These are phyloP conservation scores for Limtongia smithiae DNA, from an alignment of 805 yeast genomes.

Conservation along the genomic window DNA sequence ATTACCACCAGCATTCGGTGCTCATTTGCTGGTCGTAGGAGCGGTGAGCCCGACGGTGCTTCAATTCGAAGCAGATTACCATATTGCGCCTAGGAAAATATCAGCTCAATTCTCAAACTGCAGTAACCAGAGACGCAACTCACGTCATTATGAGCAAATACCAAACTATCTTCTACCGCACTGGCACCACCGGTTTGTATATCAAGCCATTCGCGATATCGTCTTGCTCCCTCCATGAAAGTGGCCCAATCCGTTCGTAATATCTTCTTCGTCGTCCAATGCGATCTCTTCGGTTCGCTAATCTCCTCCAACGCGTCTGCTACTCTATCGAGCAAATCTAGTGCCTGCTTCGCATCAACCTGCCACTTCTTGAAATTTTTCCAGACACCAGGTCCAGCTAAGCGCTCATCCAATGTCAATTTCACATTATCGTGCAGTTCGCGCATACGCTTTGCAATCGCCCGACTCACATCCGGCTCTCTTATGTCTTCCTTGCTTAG, in stretches of 20 bases:
- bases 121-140: background rate
- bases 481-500: slow-evolving; percentile 70
- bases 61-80: slow-evolving; percentile 76
- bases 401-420: slow-evolving; percentile 54
- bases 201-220: slow-evolving; percentile 63
- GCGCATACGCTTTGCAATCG: slow-evolving; percentile 94
- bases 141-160: slow-evolving; percentile 85
- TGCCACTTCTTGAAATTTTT: slow-evolving; percentile 69
- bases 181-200: slow-evolving; percentile 45
- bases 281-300: slow-evolving; percentile 6
- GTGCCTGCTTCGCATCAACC: slow-evolving; percentile 43
- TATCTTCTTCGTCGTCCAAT: slow-evolving; percentile 26
- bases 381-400: slow-evolving; percentile 68
- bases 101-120: background rate
- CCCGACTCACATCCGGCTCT: slow-evolving; percentile 68
- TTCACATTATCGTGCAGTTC: slow-evolving; percentile 82
- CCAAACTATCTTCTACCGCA: slow-evolving; percentile 49
- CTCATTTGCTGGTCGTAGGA: slow-evolving; percentile 46
- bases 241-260: slow-evolving; percentile 44
- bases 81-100: slow-evolving; percentile 60
- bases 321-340: slow-evolving; percentile 44
- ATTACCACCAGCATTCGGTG: slow-evolving; percentile 83
- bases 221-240: slow-evolving; percentile 48
- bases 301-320: slow-evolving; percentile 28
- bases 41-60: slow-evolving; percentile 51